phyloP scores from a whole-genome alignment of 371 early-diverging fungal species.

The Smittium culicis region DNA sequence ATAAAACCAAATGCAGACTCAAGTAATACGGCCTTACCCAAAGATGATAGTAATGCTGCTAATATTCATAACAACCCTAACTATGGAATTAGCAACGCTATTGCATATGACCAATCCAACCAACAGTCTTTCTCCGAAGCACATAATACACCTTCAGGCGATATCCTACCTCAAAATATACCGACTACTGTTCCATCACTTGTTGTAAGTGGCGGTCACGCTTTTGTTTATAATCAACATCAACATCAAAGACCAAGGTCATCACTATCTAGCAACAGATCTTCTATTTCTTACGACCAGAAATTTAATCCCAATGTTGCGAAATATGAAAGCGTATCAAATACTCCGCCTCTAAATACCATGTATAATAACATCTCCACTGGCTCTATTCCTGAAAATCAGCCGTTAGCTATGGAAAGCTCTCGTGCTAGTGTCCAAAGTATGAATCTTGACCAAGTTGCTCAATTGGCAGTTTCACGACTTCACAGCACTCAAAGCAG shows the following conservation, averaged over 20 bases:
- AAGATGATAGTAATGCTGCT: background rate
- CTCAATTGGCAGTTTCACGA: background rate
- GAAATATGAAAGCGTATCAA: background rate
- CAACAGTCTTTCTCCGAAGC: background rate
- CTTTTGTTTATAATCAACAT: conserved; percentile 4
- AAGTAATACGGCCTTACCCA: background rate
- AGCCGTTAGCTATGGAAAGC: background rate
- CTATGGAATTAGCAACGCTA: background rate
- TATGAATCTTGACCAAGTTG: conserved; percentile 3
- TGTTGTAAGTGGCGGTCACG: conserved; percentile 9
- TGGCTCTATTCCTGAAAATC: background rate
- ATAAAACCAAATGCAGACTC: too few relatives aligned
- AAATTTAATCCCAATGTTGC: background rate
- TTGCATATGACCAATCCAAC: background rate
- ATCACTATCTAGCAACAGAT: background rate
- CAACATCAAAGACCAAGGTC: background rate
- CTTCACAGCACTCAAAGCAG: background rate
- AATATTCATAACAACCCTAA: background rate
- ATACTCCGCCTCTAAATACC: background rate
- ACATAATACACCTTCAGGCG: background rate
- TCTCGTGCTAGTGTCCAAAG: background rate
- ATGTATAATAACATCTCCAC: background rate
- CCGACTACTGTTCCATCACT: background rate
- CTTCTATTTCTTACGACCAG: background rate
- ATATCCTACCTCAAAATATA: background rate